Evolutionary conservation across 768 basidiomycete species (phyloP).

Genomic region (Porphyrellus cyaneotinctus): DNA sequence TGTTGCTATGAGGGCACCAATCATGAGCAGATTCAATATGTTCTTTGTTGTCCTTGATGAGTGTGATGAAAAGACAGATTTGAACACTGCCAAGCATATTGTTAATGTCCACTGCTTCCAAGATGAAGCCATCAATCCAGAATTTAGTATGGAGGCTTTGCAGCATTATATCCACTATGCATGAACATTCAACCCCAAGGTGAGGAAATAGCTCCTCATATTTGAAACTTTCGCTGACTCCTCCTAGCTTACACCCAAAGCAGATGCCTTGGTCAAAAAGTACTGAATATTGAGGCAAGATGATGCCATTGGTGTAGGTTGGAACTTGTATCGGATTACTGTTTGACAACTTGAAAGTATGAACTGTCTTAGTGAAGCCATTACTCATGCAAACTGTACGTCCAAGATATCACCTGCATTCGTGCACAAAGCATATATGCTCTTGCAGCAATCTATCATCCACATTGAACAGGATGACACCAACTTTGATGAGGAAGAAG

Average conservation of each 20-base stretch:
- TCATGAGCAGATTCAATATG: conserved; percentile 97
- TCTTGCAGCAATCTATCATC: conserved; percentile 95
- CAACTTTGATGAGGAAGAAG: conserved; percentile 92
- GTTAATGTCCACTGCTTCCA: conserved; percentile 96
- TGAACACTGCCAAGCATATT: conserved; percentile 94
- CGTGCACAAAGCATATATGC: conserved; percentile 91
- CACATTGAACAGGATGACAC: conserved; percentile 99
- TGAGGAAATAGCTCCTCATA: conserved; percentile 25
- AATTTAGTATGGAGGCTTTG: conserved; percentile 94
- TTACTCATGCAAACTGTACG: conserved; percentile 94
- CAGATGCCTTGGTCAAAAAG: conserved; percentile 91
- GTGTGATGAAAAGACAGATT: conserved; percentile 87
- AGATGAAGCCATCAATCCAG: conserved; percentile 91
- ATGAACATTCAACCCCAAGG: conserved; percentile 96
- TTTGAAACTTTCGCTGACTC: conserved; percentile 4
- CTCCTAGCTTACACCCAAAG: conserved; percentile 81
- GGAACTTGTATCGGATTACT: conserved; percentile 95
- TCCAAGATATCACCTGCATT: conserved; percentile 94
- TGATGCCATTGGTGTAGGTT: conserved; percentile 80
- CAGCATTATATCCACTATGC: conserved; percentile 98
- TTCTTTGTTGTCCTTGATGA: conserved; percentile 99
- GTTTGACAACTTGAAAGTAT: conserved; percentile 98
- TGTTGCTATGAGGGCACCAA: conserved; percentile 95
- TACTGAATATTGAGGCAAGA: conserved; percentile 91
- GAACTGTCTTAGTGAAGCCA: conserved; percentile 96